Evolutionary conservation across 139 green algal genomes (phyloP), one percentile per base, ranked within the genome.

Genomic region (Coccomyxa sp.): DNA sequence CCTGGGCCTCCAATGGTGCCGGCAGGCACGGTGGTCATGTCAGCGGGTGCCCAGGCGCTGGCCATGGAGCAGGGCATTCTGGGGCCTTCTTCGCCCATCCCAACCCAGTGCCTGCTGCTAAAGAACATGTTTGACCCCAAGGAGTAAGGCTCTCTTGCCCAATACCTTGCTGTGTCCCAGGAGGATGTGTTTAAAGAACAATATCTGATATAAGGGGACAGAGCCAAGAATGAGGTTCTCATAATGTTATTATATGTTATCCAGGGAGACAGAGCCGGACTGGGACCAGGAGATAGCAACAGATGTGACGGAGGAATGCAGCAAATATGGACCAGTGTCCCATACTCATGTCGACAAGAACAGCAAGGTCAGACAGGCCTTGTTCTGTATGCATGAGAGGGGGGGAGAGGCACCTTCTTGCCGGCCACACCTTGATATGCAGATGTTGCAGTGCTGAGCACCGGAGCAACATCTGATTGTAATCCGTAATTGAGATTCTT

Each of bases 111-210:
- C 85, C 79, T 99, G 58, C 90, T 99, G 81, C 89, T 99, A 71
- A 98, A 98, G 85, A 98, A 98, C 91, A 96, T 98, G 92, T 98
- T 98, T 84, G 87, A 96, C 85, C 91, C 95, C 12, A 78, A 60
- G 38, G 85, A 93, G 85, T 91, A 90, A 85, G 89, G 58, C 27
- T 51, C 81, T 58, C 13, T 23, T 28, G 21, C 57, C n/a, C 58
- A 27, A 45, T 11, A 25, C 60, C 27, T 63, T 45, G 79, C 59
- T 59, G 28, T 76, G 60, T 25, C 31, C 28, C 30, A 60, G 11
- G 18, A 60, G 21, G 21, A 23, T 14, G 9, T 74, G 66, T 14
- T 10, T 74, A 9, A 74, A 74, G 9, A 23, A 13, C 4, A 74
- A 3, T 51, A 51, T 7, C 38, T 51, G 38, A 51, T 51, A 51